Evolutionary conservation across 257 asterid genomes (phyloP), one percentile per base, ranked within the genome.

Genomic region (Solanum ossicruentum): DNA sequence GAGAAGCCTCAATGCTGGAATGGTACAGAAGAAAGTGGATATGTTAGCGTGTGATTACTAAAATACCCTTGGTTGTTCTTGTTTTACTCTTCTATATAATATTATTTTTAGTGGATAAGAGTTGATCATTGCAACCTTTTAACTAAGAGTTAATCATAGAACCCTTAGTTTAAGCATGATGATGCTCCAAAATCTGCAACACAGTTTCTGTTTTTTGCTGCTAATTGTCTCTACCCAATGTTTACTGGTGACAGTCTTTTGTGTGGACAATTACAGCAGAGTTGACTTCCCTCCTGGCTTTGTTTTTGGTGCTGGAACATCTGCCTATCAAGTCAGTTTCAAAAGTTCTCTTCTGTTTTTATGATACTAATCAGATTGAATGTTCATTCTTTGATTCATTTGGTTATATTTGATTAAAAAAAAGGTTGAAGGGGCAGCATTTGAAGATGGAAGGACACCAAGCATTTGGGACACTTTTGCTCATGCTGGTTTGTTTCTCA

Each of bases 251-350:
- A 54, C 0, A 54, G 89, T 80, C 32, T 71, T 55, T 26, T 89
- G 87, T 36, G 83, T 28, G 21, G 87, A 87, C 3, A 52, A 58
- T 4, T 89, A 87, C 78, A 78, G 20, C 84, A 84, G 90, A 82
- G 85, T 51, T 63, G 92, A 91, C 79, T 90, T 91, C 75, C 94
- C 94, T 82, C 81, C 85, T 56, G 90, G 84, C 63, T 91, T 91
- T 72, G 86, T 91, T 67, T 91, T 91, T 23, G 94, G 94, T 52
- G 89, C 94, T 51, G 94, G 93, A 67, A 84, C 87, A 60, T 51
- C 93, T 57, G 92, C 94, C 60, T 69, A 83, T 85, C 92, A 89
- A 82, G 92, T 88, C 52, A 72, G 84, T 72, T 82, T 32, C 51
- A 26, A 45, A 23, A 7, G 12, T 12, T 10, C 26, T 26, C 26